A percentile compares a stretch with the other conserved stretches of the same genome.
These are phyloP conservation scores for Chaetomidium leptoderma DNA, from an alignment of 495 filamentous ascomycete species.

Conservation along the genomic window DNA sequence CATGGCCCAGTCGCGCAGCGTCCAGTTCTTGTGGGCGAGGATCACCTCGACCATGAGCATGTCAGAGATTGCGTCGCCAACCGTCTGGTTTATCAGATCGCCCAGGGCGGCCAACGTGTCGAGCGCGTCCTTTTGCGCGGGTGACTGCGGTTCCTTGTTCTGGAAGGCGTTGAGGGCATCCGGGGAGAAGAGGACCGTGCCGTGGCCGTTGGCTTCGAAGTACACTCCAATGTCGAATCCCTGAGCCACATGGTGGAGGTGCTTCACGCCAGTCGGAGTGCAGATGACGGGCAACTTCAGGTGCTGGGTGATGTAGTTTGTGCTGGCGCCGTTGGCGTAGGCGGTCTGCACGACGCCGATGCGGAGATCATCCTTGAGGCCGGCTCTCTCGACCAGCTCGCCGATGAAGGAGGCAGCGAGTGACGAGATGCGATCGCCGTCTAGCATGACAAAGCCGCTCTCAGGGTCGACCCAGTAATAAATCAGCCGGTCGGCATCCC, in stretches of 20 bases:
- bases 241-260: conserved; percentile 90
- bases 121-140: conserved; percentile 80
- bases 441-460: conserved; percentile 78
- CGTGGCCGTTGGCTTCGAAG: conserved; percentile 97
- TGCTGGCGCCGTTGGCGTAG: conserved; percentile 95
- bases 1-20: conserved; percentile 80
- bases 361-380: conserved; percentile 70
- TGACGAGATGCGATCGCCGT: conserved; percentile 95
- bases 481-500: conserved; percentile 90
- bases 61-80: conserved; percentile 93
- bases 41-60: conserved; percentile 95
- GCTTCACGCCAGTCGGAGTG: conserved; percentile 94
- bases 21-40: conserved; percentile 91
- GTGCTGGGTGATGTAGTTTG: conserved; percentile 80
- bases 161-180: conserved; percentile 72
- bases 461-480: conserved; percentile 90
- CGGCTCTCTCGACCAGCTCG: conserved; percentile 75
- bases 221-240: conserved; percentile 94
- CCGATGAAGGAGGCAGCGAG: conserved; percentile 91
- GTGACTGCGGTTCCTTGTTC: conserved; percentile 76
- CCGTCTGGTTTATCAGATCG: conserved; percentile 94
- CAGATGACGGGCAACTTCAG: conserved; percentile 86
- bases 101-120: conserved; percentile 75
- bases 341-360: conserved; percentile 96
- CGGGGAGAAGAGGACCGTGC: conserved; percentile 89